These are phyloP conservation scores for Neurospora sp. DNA, from an alignment of 495 filamentous ascomycete genomes.

Conservation along the genomic window DNA sequence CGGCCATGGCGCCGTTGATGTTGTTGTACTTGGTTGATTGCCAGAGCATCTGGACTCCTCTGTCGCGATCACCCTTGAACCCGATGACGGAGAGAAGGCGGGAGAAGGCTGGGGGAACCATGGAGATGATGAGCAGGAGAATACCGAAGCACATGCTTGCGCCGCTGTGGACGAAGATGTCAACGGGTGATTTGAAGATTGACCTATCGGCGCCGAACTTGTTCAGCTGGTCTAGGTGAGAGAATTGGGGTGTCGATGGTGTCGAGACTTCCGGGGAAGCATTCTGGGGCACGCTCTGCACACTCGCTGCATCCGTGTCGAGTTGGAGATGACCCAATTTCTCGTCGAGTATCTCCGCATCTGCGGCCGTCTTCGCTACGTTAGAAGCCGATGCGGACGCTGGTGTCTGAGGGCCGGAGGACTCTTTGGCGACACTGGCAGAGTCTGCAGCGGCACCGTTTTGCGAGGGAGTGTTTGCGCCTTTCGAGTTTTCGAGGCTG, in stretches of 20 bases:
- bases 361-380: background rate
- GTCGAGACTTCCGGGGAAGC: background rate
- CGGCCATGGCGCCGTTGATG: conserved; percentile 84
- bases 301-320: background rate
- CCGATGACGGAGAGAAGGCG: conserved; percentile 81
- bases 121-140: conserved; percentile 72
- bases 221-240: conserved; percentile 10
- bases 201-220: conserved; percentile 25
- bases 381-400: conserved; percentile 12
- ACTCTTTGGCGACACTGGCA: conserved; percentile 20
- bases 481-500: conserved; percentile 9
- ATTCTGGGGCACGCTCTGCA: background rate
- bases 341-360: conserved; percentile 7
- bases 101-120: conserved; percentile 83
- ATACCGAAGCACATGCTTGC: conserved; percentile 83
- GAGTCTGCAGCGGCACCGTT: conserved; percentile 18
- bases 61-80: conserved; percentile 81
- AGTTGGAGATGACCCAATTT: conserved; percentile 10
- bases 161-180: conserved; percentile 82
- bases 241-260: background rate
- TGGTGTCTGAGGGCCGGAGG: conserved; percentile 20
- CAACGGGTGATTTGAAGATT: conserved; percentile 57
- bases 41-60: conserved; percentile 82
- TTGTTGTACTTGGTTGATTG: conserved; percentile 80
- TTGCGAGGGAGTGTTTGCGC: conserved; percentile 5